These are phyloP conservation scores for Kodamaea plutei DNA, from an alignment of 1,139 yeast genomes.

Conservation along the genomic window DNA sequence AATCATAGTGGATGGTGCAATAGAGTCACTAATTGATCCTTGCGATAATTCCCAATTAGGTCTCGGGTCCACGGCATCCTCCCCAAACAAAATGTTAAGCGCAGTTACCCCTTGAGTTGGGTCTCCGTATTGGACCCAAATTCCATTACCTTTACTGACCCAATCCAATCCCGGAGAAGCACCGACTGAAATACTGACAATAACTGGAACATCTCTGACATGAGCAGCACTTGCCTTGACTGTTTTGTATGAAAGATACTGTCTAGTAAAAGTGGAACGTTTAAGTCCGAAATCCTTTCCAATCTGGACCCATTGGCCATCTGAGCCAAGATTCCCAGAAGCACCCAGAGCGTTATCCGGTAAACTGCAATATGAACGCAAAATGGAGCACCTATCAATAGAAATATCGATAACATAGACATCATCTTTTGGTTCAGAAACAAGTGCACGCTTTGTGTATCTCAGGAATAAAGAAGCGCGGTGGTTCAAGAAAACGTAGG, in stretches of 20 bases:
- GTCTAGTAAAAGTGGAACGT: constrained; percentile 25
- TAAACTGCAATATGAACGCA: constrained; percentile 29
- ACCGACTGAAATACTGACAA: constrained; percentile 38
- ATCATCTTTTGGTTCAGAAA: constrained; percentile 28
- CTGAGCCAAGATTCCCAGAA: constrained; percentile 24
- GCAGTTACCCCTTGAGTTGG: constrained; percentile 29
- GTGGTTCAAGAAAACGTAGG: no score
- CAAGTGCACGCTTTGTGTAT: no score
- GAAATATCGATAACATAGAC: constrained; percentile 33
- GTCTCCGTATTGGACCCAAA: constrained; percentile 49
- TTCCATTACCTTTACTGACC: constrained; percentile 32
- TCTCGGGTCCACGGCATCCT: constrained; percentile 73
- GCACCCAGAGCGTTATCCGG: constrained; percentile 26
- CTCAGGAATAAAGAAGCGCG: no score
- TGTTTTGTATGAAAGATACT: constrained; percentile 31
- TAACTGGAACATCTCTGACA: constrained; percentile 18
- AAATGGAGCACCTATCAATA: constrained; percentile 25
- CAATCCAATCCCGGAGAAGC: constrained; percentile 33
- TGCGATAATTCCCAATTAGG: constrained; percentile 58
- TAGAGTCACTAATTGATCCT: constrained; percentile 22
- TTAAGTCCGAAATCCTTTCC: constrained; percentile 38
- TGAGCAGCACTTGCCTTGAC: constrained; percentile 11
- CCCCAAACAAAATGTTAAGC: constrained; percentile 66
- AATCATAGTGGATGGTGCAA: constrained; percentile 14
- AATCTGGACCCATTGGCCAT: constrained; percentile 33